Evolutionary conservation across 805 yeast genomes (phyloP).

Genomic region (Candida chilensis): DNA sequence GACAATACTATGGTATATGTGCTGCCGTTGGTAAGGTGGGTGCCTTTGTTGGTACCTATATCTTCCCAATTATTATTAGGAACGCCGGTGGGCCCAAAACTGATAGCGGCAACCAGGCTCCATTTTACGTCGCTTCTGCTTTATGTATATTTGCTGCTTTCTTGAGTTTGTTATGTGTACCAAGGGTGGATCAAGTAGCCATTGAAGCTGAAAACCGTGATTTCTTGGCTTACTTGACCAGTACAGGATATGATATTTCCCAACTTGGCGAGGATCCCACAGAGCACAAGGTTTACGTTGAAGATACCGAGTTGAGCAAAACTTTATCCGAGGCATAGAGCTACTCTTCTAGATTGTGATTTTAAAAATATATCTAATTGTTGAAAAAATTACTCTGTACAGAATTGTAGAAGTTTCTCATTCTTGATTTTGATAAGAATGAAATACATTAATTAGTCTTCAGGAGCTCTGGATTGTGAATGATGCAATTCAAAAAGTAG

Average conservation of each 20-base stretch:
- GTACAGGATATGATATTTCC: slow-evolving; percentile 61
- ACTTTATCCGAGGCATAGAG: too few species aligned
- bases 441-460: too few species aligned
- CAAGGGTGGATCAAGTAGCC: slow-evolving; percentile 78
- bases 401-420: too few species aligned
- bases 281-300: too few species aligned
- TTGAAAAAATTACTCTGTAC: too few species aligned
- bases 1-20: slow-evolving; percentile 38
- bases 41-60: slow-evolving; percentile 34
- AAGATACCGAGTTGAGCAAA: too few species aligned
- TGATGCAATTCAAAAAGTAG: too few species aligned
- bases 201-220: slow-evolving; percentile 68
- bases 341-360: too few species aligned
- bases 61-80: slow-evolving; percentile 29
- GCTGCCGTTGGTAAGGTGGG: slow-evolving; percentile 79
- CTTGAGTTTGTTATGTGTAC: slow-evolving; percentile 63
- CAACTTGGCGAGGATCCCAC: slow-evolving; percentile 54
- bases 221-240: slow-evolving; percentile 58
- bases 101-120: slow-evolving; percentile 56
- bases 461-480: too few species aligned
- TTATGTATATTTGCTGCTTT: slow-evolving; percentile 66
- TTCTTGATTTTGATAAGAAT: too few species aligned
- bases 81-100: slow-evolving; percentile 25
- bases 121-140: slow-evolving; percentile 76
- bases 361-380: too few species aligned